Conservation (phyloP, 2,329 filamentous ascomycete species). For the Arachnopeziza araneosa region DNA sequence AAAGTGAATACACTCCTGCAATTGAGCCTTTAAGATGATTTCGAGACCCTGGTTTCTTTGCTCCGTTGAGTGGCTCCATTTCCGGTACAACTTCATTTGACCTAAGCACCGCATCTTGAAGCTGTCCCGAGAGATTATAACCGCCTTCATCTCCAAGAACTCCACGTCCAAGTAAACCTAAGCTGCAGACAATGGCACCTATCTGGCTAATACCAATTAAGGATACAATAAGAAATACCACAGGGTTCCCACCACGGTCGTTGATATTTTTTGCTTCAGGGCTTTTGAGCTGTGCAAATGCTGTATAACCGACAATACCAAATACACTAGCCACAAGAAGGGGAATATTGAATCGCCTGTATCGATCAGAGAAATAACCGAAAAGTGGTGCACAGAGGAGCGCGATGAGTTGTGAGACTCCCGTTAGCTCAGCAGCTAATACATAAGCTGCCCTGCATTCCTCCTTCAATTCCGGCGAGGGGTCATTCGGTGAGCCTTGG, state of each 20-base stretch:
- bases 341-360: slow-evolving; percentile 63
- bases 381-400: slow-evolving; percentile 82
- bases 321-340: slow-evolving; percentile 65
- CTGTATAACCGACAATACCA: slow-evolving; percentile 72
- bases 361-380: slow-evolving; percentile 73
- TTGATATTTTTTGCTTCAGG: slow-evolving; percentile 64
- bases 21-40: slow-evolving; percentile 78
- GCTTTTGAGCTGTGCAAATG: slow-evolving; percentile 70
- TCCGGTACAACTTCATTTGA: slow-evolving; percentile 10
- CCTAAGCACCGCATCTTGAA: slow-evolving; percentile 12
- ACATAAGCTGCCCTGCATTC: slow-evolving; percentile 84
- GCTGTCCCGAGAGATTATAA: slow-evolving; percentile 28
- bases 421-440: slow-evolving; percentile 79
- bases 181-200: slow-evolving; percentile 89
- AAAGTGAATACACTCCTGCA: slow-evolving; percentile 88
- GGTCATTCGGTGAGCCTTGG: slow-evolving; percentile 56
- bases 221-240: slow-evolving; percentile 70
- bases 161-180: slow-evolving; percentile 80
- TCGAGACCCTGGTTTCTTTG: slow-evolving; percentile 18
- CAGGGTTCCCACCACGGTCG: slow-evolving; percentile 60
- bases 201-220: slow-evolving; percentile 91
- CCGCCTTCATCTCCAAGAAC: slow-evolving; percentile 51
- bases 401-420: slow-evolving; percentile 81
- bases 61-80: slow-evolving; percentile 28
- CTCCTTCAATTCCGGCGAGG: slow-evolving; percentile 70